phyloP scores from a whole-genome alignment of 2,329 filamentous ascomycete genomes.

The Paecilomyces fulvus region DNA sequence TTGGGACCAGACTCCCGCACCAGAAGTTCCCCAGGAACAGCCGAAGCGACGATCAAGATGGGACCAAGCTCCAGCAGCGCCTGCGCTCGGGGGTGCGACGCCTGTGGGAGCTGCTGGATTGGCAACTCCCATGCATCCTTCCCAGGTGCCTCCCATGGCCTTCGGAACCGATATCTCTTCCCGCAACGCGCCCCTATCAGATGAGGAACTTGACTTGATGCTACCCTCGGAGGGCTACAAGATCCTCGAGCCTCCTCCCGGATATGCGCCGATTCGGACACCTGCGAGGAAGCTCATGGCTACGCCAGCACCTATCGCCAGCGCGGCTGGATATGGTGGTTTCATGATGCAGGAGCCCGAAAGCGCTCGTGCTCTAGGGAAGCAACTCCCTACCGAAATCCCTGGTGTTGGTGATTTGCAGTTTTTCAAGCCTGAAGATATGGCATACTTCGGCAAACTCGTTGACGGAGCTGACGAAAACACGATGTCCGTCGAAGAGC shows the following conservation, averaged over 20 bases:
- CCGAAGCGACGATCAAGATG: conserved; percentile 75
- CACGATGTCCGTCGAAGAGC: conserved; percentile 79
- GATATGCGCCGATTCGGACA: conserved; percentile 76
- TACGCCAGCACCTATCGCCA: conserved; percentile 57
- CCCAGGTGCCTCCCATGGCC: conserved; percentile 51
- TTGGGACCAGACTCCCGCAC: conserved; percentile 75
- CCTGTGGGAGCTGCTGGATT: conserved; percentile 66
- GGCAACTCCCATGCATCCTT: conserved; percentile 68
- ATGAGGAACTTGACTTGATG: conserved; percentile 89
- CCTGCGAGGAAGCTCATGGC: conserved; percentile 66
- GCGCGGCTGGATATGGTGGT: conserved; percentile 57
- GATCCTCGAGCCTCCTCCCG: conserved; percentile 79
- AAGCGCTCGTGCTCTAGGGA: conserved; percentile 70
- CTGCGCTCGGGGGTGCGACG: conserved; percentile 57
- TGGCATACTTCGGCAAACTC: conserved; percentile 97
- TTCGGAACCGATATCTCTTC: conserved; percentile 76
- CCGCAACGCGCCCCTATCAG: conserved; percentile 74
- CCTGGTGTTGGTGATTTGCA: conserved; percentile 92
- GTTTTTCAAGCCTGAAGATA: conserved; percentile 97
- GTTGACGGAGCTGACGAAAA: conserved; percentile 93
- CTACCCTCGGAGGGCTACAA: conserved; percentile 90
- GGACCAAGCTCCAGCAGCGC: conserved; percentile 82
- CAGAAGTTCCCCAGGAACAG: conserved; percentile 45
- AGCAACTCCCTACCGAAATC: conserved; percentile 89
- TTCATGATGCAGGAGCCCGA: conserved; percentile 98